Evolutionary conservation across 768 basidiomycete genomes (phyloP).

Genomic region (Lactarius trivialis): DNA sequence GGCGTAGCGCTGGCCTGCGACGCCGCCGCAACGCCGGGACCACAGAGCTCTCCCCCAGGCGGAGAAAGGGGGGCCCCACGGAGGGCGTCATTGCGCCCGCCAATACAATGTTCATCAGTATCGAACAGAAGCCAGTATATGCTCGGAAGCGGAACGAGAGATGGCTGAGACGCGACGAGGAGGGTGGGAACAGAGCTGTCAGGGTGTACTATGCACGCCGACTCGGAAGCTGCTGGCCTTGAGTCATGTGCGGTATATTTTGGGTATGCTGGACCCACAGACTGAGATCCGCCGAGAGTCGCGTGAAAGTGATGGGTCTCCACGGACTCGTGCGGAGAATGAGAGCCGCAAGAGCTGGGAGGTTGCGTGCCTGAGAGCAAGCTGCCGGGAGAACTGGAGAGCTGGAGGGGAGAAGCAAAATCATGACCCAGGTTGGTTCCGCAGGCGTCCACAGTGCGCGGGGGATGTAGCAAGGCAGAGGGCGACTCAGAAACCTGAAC

Average conservation of each 20-base stretch:
- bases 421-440: not conserved
- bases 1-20: constrained; percentile 7
- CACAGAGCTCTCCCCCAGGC: not conserved
- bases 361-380: not conserved
- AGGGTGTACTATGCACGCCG: not conserved
- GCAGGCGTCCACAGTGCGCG: not conserved
- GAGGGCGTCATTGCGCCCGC: not conserved
- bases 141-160: constrained; percentile 5
- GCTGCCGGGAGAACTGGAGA: not conserved
- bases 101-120: not conserved
- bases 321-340: not conserved
- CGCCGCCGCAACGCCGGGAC: not conserved
- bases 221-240: not conserved
- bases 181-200: not conserved
- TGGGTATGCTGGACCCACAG: not conserved
- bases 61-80: not conserved
- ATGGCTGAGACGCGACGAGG: not conserved
- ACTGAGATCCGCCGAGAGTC: not conserved
- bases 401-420: not conserved
- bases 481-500: not conserved
- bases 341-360: not conserved
- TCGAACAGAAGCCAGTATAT: constrained; percentile 19
- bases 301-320: not conserved
- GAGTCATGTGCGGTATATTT: not conserved
- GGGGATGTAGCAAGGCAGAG: not conserved